A percentile compares a stretch with the other conserved stretches of the same genome.
phyloP scores from a whole-genome alignment of 2,329 filamentous ascomycete species.

The Talaromyces albobiverticillius region DNA sequence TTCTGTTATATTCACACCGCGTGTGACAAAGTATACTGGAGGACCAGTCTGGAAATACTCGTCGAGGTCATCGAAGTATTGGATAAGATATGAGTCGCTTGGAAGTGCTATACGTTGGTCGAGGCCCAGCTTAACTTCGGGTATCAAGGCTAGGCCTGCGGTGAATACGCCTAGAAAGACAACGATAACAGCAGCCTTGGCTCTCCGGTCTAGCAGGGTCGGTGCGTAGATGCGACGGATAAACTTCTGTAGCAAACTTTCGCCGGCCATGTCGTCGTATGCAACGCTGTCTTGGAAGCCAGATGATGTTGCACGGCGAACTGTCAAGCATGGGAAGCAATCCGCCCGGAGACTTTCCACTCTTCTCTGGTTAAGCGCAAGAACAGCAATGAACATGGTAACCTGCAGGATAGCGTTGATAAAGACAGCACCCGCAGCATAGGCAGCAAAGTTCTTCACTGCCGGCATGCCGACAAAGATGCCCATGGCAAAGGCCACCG shows the following conservation, averaged over 20 bases:
- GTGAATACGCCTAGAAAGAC: constrained; percentile 86
- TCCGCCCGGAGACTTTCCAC: constrained; percentile 87
- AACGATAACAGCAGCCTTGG: constrained; percentile 72
- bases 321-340: constrained; percentile 83
- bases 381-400: constrained; percentile 92
- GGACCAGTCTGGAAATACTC: constrained; percentile 87
- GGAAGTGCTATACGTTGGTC: constrained; percentile 95
- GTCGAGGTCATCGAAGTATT: constrained; percentile 95
- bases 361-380: constrained; percentile 85
- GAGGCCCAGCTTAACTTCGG: constrained; percentile 78
- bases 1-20: constrained; percentile 73
- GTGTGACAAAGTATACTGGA: constrained; percentile 93
- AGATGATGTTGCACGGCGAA: constrained; percentile 69
- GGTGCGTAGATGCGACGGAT: constrained; percentile 90
- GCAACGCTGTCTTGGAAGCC: constrained; percentile 62
- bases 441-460: constrained; percentile 94
- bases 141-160: constrained; percentile 78
- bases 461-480: constrained; percentile 97
- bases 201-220: constrained; percentile 71
- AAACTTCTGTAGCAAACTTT: constrained; percentile 78
- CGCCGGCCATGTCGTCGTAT: constrained; percentile 71
- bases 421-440: constrained; percentile 91
- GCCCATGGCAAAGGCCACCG: constrained; percentile 85
- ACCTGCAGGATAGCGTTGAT: constrained; percentile 97
- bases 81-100: constrained; percentile 88